Percentiles rank a stretch among this genome's conserved stretches.
phyloP scores from a whole-genome alignment of 1,284 basidiomycete genomes.

The Marasmius tenuissimus region DNA sequence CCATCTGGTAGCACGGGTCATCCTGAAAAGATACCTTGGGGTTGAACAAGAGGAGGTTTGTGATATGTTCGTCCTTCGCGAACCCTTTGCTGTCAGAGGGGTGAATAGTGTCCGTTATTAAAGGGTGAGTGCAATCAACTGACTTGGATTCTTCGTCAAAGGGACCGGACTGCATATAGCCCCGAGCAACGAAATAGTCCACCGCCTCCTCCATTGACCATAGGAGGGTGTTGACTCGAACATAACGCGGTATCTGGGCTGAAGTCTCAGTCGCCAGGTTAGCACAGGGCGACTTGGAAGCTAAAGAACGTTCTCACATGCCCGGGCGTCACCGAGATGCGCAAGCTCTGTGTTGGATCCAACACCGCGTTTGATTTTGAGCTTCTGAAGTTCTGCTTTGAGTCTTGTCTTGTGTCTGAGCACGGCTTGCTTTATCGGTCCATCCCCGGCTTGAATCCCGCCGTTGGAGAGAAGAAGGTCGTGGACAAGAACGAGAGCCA shows the following conservation, averaged over 20 bases:
- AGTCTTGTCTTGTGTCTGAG: slow-evolving; percentile 87
- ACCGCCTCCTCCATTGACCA: slow-evolving; percentile 66
- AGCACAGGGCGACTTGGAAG: background rate
- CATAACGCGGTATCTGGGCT: slow-evolving; percentile 81
- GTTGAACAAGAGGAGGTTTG: slow-evolving; percentile 79
- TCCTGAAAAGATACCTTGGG: slow-evolving; percentile 61
- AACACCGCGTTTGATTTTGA: slow-evolving; percentile 80
- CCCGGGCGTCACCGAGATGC: slow-evolving; percentile 55
- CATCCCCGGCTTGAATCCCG: slow-evolving; percentile 87
- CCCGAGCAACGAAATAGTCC: slow-evolving; percentile 49
- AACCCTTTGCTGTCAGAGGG: slow-evolving; percentile 54
- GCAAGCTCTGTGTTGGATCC: slow-evolving; percentile 69
- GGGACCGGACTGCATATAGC: slow-evolving; percentile 52
- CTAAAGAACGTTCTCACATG: slow-evolving; percentile 42
- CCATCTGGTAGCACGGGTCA: slow-evolving; percentile 65
- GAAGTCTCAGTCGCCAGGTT: background rate
- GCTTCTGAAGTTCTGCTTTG: slow-evolving; percentile 78
- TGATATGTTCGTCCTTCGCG: slow-evolving; percentile 75
- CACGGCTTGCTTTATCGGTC: slow-evolving; percentile 82
- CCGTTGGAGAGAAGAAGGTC: slow-evolving; percentile 74
- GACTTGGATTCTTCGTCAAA: slow-evolving; percentile 44
- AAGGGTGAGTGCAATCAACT: slow-evolving; percentile 21
- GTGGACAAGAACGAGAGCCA: slow-evolving; percentile 84
- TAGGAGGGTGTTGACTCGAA: slow-evolving; percentile 79
- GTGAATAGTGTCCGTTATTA: slow-evolving; percentile 2